These are phyloP conservation scores for Eleusine coracana DNA, from an alignment of 176 grass and related monocot genomes.

Conservation along the genomic window DNA sequence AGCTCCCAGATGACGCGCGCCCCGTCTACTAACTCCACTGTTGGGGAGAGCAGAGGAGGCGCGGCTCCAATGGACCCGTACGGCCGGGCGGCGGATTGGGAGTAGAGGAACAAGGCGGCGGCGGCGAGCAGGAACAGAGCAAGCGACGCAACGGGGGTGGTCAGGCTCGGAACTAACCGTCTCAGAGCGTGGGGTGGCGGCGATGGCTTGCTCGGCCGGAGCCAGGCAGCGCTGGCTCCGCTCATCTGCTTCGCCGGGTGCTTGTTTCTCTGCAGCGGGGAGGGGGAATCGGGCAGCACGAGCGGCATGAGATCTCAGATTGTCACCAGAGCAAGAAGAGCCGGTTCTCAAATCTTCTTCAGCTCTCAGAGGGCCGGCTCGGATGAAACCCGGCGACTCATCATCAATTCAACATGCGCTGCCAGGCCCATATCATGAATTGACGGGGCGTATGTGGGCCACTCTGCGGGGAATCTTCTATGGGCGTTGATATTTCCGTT, in stretches of 20 bases:
- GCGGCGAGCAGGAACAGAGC: slow-evolving; percentile 18
- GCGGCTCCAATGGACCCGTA: not conserved
- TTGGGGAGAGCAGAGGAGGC: slow-evolving; percentile 3
- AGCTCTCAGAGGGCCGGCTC: not conserved
- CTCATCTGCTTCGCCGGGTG: slow-evolving; percentile 35
- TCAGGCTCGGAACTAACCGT: slow-evolving; percentile 4
- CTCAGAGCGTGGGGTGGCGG: not conserved
- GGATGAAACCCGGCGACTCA: not conserved
- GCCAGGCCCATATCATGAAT: not conserved
- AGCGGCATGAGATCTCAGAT: slow-evolving; percentile 37
- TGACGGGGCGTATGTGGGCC: not conserved
- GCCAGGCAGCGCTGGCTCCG: not conserved
- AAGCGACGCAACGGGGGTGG: slow-evolving; percentile 15
- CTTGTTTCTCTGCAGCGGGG: slow-evolving; percentile 30
- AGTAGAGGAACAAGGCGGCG: slow-evolving; percentile 40
- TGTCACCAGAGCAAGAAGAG: not conserved
- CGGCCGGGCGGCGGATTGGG: slow-evolving; percentile 1
- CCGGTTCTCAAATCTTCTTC: not conserved
- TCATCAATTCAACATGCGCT: not conserved
- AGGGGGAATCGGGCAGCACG: slow-evolving; percentile 9
- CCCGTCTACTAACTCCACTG: slow-evolving; percentile 23
- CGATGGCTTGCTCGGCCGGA: slow-evolving; percentile 17
- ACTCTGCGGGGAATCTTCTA: not conserved
- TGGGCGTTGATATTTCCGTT: not conserved
- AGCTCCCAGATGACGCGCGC: slow-evolving; percentile 68